These are phyloP conservation scores for Aegilops sharonensis DNA, from an alignment of 176 grass and related monocot genomes.

Conservation along the genomic window DNA sequence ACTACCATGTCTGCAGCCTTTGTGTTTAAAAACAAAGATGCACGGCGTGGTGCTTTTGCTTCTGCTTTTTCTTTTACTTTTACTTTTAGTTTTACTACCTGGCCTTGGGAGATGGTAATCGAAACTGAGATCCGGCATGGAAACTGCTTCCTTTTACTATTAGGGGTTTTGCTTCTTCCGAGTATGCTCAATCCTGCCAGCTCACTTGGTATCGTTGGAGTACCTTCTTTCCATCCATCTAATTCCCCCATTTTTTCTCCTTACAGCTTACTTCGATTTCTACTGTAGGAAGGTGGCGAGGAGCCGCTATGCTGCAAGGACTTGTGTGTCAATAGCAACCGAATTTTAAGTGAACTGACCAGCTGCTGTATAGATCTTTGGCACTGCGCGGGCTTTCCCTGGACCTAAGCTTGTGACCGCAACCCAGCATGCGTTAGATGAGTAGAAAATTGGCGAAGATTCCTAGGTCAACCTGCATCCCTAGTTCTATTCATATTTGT, in stretches of 20 bases:
- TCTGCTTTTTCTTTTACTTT: conserved; percentile 29
- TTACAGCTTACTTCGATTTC: not conserved
- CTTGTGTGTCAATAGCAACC: not conserved
- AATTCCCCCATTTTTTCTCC: not conserved
- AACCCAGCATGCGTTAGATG: not conserved
- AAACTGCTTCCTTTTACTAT: conserved; percentile 58
- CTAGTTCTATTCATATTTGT: too few relatives aligned
- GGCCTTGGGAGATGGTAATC: conserved; percentile 27
- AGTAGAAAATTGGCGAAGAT: not conserved
- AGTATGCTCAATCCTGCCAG: conserved; percentile 17
- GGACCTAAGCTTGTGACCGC: not conserved
- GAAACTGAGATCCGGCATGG: conserved; percentile 47
- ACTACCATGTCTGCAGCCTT: not conserved
- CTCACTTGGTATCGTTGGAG: not conserved
- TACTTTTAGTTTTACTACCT: conserved; percentile 16
- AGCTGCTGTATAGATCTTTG: not conserved
- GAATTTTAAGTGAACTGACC: not conserved
- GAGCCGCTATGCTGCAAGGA: not conserved
- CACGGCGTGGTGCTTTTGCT: conserved; percentile 14
- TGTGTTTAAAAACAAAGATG: not conserved
- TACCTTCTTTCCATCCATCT: not conserved
- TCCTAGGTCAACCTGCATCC: conserved; percentile 37
- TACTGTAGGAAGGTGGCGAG: not conserved
- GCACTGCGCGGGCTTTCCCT: not conserved
- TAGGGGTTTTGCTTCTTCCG: conserved; percentile 26